Evolutionary conservation across 306 rosid genomes (phyloP).

Genomic region (Lathyrus aphaca): DNA sequence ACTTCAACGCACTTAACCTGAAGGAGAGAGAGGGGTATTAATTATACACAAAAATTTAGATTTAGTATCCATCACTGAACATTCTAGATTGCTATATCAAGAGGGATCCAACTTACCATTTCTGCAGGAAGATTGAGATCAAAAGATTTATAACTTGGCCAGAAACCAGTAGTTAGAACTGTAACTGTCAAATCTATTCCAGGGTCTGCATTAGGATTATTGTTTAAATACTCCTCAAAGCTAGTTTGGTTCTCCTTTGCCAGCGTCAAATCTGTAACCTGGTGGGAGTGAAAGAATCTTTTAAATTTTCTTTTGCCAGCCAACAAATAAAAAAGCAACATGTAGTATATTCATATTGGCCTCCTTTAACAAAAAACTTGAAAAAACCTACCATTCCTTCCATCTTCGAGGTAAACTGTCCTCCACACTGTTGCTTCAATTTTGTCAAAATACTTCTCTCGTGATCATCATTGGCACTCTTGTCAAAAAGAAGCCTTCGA

Average conservation of each 20-base stretch:
- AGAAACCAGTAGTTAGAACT: constrained; percentile 89
- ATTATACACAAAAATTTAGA: constrained; percentile 29
- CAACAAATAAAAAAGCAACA: constrained; percentile 19
- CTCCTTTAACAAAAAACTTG: constrained; percentile 18
- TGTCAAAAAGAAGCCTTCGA: constrained; percentile 89
- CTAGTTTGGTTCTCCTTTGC: constrained; percentile 82
- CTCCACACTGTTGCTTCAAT: constrained; percentile 94
- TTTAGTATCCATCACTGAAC: constrained; percentile 27
- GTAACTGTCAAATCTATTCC: constrained; percentile 92
- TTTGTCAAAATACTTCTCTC: constrained; percentile 83
- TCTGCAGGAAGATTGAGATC: constrained; percentile 93
- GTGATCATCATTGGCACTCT: constrained; percentile 93
- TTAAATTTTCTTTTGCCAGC: constrained; percentile 25
- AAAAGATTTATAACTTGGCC: constrained; percentile 98
- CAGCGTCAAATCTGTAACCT: constrained; percentile 94
- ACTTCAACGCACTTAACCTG: constrained; percentile 91
- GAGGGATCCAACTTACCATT: constrained; percentile 62
- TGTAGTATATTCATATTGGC: constrained; percentile 13
- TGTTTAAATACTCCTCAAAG: constrained; percentile 80
- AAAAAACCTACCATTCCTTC: constrained; percentile 88
- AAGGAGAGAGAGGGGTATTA: constrained; percentile 10
- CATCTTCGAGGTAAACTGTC: constrained; percentile 95
- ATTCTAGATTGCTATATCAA: constrained; percentile 28
- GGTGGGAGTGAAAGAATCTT: constrained; percentile 31
- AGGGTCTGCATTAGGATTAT: constrained; percentile 60